These are phyloP conservation scores for Bacidia gigantensis DNA, from an alignment of 495 filamentous ascomycete species.

Conservation along the genomic window DNA sequence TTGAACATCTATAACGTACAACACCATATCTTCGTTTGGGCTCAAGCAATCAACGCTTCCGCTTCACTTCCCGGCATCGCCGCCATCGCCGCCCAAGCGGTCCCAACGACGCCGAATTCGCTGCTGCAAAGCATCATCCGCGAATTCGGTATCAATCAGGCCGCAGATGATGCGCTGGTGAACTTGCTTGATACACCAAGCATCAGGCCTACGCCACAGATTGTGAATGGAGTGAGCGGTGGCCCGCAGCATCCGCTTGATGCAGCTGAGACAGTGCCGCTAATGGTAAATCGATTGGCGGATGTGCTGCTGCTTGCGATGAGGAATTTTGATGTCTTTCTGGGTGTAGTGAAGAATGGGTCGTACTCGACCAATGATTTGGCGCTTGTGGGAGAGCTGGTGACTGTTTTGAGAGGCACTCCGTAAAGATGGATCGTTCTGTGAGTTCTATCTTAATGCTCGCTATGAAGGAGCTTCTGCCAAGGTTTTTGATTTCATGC, in stretches of 20 bases:
- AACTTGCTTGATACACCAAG: background rate
- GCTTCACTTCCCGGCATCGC: conserved; percentile 6
- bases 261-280: background rate
- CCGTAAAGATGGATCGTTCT: background rate
- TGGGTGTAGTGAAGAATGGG: background rate
- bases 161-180: conserved; percentile 27
- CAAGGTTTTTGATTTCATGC: too few relatives aligned
- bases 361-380: background rate
- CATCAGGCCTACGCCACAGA: background rate
- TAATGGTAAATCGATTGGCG: background rate
- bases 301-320: conserved; percentile 1
- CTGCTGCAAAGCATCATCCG: conserved; percentile 22
- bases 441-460: too few relatives aligned
- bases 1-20: conserved; percentile 10
- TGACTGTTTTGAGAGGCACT: background rate
- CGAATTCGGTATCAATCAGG: conserved; percentile 33
- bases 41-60: conserved; percentile 2
- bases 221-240: background rate
- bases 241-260: background rate
- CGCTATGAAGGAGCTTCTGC: too few relatives aligned
- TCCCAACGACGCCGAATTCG: conserved; percentile 20
- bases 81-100: background rate
- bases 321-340: background rate
- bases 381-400: background rate
- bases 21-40: conserved; percentile 8